A percentile compares a stretch with the other conserved stretches of the same genome.
Evolutionary conservation across 177 flowering plant species (phyloP).

Genomic region (Telopea speciosissima): DNA sequence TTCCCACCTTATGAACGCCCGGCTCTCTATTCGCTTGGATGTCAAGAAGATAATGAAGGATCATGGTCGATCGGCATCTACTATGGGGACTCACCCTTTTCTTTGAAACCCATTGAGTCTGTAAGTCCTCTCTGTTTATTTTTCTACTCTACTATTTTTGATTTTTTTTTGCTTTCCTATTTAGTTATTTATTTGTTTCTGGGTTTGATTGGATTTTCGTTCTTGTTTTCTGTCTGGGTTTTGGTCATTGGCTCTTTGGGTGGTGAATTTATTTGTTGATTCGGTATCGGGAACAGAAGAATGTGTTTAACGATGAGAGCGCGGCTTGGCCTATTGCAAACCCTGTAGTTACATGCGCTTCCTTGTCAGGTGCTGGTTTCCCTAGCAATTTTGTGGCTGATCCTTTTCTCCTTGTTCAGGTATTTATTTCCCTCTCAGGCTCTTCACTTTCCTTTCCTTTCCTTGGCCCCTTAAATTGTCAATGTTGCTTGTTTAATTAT

Average conservation of each 20-base stretch:
- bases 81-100: conserved; percentile 77
- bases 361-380: conserved; percentile 57
- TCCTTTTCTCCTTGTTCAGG: conserved; percentile 78
- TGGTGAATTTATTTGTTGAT: not conserved
- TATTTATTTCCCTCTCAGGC: conserved; percentile 9
- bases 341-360: conserved; percentile 77
- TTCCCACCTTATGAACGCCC: conserved; percentile 27
- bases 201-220: not conserved
- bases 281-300: conserved; percentile 33
- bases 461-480: too few species aligned
- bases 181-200: not conserved
- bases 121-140: conserved; percentile 28
- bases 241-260: not conserved
- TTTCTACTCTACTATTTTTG: not conserved
- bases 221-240: conserved; percentile 5
- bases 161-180: not conserved
- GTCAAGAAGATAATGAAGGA: conserved; percentile 73
- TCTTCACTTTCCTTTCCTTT: too few species aligned
- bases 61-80: conserved; percentile 90
- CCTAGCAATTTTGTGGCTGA: conserved; percentile 93
- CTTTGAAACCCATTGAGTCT: conserved; percentile 65
- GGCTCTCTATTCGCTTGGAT: conserved; percentile 34
- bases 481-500: not conserved
- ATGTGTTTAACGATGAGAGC: conserved; percentile 49
- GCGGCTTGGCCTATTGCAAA: conserved; percentile 95